Evolutionary conservation across 176 grass and related monocot genomes (phyloP), one percentile per base, ranked within the genome.

Genomic region (Urochloa ruziziensis): DNA sequence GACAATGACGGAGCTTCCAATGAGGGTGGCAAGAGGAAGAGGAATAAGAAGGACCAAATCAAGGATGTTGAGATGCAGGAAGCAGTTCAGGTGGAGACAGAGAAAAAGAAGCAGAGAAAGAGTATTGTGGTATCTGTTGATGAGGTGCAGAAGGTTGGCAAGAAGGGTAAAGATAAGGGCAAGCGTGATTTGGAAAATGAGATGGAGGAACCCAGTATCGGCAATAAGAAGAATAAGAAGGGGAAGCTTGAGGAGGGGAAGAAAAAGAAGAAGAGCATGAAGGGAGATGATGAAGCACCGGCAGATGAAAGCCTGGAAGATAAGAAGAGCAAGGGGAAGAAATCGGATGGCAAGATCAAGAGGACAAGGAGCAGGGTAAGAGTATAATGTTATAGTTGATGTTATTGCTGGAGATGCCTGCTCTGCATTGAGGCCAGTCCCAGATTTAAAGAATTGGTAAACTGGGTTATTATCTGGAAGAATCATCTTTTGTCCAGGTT

Each of bases 61-160:
- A 62, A 71, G 24, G 77, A 81, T 77, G 56, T 23, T 70, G 56
- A 57, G 78, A 81, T 77, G 66, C 34, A 36, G 74, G 83, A 86
- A n/a, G 82, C 70, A 25, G 46, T 65, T 6, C 70, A 53, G 34
- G 83, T 11, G 21, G 56, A n/a, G 36, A 43, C n/a, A 4, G 47
- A 59, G 71, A 87, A 87, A 44, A 87, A 30, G 80, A 83, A 74
- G 86, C 76, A 23, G 63, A 89, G 15, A 70, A 86, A 84, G 70
- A 78, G 64, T 62, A 51, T 21, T 2, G 36, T n/a, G 40, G 70
- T 81, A 51, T 17, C 68, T 81, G 9, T 42, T 23, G 70, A 52
- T 6, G 69, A 84, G 9, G 82, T 1, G 17, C 9, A 15, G 17
- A 81, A 83, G 72, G 30, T 63, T 68, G 47, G 51, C 39, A 57